Evolutionary conservation across 768 basidiomycete species (phyloP), one percentile per base, ranked within the genome.

Genomic region (Vararia minispora): DNA sequence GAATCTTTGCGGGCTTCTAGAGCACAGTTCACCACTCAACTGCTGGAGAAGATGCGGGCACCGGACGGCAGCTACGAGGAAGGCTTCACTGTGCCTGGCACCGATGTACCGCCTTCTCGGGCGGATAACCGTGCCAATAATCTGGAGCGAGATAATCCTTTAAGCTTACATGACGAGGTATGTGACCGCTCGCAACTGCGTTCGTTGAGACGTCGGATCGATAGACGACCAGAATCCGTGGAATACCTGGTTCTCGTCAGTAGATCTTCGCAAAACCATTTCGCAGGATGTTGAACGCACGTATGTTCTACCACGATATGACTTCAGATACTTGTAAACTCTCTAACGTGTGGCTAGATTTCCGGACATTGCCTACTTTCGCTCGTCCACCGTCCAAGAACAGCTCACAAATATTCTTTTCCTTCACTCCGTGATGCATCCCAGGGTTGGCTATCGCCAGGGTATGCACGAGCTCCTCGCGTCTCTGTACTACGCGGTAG

Each of bases 381-480:
- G 85, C 20, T 69, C 76, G 17, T 55, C 68, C 17, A 67, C 76
- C 21, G 76, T 92, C 1, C 89, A 94, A 54, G 65, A 66, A 12
- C 74, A 81, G 50, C 64, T 98, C 28, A 87, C 85, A 0, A 85
- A 90, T 49, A 76, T 95, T 14, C 67, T 99, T 8, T 95, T 91
- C 57, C 61, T 98, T 18, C 85, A 83, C 56, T 79, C 84, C 11
- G 67, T 74, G 28, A 72, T 76, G 53, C 76, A 92, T 54, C 76
- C 86, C 1, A 68, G 79, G 28, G 74, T 94, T 16, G 90, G 91
- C 16, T 99, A 99, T 55, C 75, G 95, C 22, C 95, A 99, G 67
- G 94, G 95, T 37, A 98, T 99, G 95, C 95, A 99, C 52, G 95
- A 99, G 54, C 62, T 98, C 7, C 71, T 97, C 16, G 95, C 92